Evolutionary conservation across 1,139 yeast genomes (phyloP).

Genomic region (Geotrichum reessii): DNA sequence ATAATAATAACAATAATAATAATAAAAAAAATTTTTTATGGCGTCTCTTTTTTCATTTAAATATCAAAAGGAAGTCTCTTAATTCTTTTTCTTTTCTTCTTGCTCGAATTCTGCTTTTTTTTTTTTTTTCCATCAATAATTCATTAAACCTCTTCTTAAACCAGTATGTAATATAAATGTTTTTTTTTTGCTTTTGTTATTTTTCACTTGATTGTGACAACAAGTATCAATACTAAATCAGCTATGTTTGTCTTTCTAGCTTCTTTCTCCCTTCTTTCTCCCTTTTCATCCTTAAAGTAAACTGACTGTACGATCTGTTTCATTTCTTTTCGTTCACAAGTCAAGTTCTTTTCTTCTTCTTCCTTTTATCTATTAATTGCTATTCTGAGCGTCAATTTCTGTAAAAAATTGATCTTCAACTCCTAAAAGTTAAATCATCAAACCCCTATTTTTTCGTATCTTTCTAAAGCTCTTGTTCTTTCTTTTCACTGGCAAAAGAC

Average conservation of each 20-base stretch:
- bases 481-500: not conserved
- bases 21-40: not conserved
- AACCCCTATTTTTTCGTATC: not conserved
- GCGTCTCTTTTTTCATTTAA: not conserved
- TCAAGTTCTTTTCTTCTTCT: slow-evolving; percentile 3
- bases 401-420: slow-evolving; percentile 11
- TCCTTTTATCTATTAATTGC: not conserved
- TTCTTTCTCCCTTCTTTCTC: slow-evolving; percentile 2
- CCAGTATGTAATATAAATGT: not conserved
- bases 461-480: not conserved
- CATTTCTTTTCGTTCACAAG: slow-evolving; percentile 14
- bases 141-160: not conserved
- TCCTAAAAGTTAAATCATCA: not conserved
- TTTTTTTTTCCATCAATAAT: not conserved
- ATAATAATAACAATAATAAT: not conserved
- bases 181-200: no score
- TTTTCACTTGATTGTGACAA: not conserved
- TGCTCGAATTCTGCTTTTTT: not conserved
- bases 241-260: not conserved
- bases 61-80: not conserved
- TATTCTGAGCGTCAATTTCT: slow-evolving; percentile 7
- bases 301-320: slow-evolving; percentile 16
- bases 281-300: not conserved
- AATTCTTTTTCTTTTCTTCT: not conserved
- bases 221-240: not conserved